Evolutionary conservation across 495 filamentous ascomycete species (phyloP), one percentile per base, ranked within the genome.

Genomic region (Xanthoparmelia taractica): DNA sequence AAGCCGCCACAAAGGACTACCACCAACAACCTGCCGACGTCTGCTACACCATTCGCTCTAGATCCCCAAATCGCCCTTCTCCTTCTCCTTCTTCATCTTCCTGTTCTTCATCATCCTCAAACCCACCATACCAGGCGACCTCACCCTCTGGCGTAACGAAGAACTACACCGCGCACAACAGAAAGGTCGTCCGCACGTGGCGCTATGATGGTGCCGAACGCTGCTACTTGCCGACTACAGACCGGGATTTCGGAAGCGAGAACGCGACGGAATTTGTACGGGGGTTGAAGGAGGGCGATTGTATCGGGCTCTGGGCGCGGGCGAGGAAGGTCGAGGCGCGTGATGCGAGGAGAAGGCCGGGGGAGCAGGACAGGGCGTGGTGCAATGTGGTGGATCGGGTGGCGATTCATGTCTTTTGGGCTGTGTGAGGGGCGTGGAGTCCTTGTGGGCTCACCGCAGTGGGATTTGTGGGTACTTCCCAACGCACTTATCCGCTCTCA

Each of bases 361-460:
- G 17, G 50, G 17, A n/a, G 50, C 7, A 13, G 36, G 17, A 31
- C 20, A 25, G 55, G 36, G 34, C 60, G n/a, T 62, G 60, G 25
- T 40, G 50, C 27, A 62, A 62, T 54, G 60, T 62, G 1, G 60
- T 62, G 18, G 60, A 62, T 41, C 45, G 60, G 60, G 60, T 62
- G 47, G 55, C 33, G 29, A 43, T 62, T 29, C 60, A 62, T 56
- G 60, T 62, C 0, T 62, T 62, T 57, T 62, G 60, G 60, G 60
- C 68, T 72, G 34, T 62, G 23, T 62, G 60, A 62, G 12, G 25
- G 23, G 47, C 8, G 45, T 1, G 10, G 2, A 17, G 40, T 40
- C 38, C 12, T 40, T 40, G 2, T 40, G n/a, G n/a, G n/a, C n/a
- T n/a, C n/a, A n/a, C n/a, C n/a, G n/a, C n/a, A n/a, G n/a, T 40